Evolutionary conservation across 2,329 filamentous ascomycete species (phyloP).

Genomic region (Parafenestella ontariensis): DNA sequence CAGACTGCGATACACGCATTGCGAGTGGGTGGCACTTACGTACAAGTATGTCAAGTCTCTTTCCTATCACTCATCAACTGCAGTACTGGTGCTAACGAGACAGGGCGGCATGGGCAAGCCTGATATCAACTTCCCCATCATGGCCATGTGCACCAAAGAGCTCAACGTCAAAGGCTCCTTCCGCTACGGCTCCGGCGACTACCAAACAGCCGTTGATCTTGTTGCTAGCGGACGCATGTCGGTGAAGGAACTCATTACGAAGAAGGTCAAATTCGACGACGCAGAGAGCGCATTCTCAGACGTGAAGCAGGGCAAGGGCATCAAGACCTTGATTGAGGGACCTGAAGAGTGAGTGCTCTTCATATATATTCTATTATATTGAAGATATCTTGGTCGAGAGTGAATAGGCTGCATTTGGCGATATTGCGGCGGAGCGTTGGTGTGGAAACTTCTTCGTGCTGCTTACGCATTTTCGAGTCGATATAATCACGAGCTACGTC

Average conservation of each 20-base stretch:
- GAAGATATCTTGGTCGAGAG: neutral
- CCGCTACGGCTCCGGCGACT: constrained; percentile 88
- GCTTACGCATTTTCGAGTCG: neutral
- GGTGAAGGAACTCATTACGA: constrained; percentile 80
- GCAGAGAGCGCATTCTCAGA: constrained; percentile 88
- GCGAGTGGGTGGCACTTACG: constrained; percentile 57
- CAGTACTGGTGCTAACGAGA: neutral
- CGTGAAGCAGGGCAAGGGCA: constrained; percentile 82
- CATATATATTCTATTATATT: neutral
- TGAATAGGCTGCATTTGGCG: neutral
- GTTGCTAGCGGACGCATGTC: constrained; percentile 74
- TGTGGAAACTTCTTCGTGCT: neutral
- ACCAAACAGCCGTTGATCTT: constrained; percentile 80
- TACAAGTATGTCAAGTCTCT: constrained; percentile 39
- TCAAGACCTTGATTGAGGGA: constrained; percentile 66
- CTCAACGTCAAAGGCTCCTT: constrained; percentile 87
- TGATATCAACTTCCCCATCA: constrained; percentile 91
- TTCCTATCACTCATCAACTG: neutral
- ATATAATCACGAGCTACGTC: neutral
- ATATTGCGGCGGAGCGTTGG: neutral
- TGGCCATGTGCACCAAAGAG: constrained; percentile 89
- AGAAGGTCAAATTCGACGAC: constrained; percentile 77
- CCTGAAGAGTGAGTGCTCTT: constrained; percentile 32
- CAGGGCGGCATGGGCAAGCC: constrained; percentile 79
- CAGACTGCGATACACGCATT: constrained; percentile 59